Conservation (phyloP, 2,329 filamentous ascomycete genomes). For the Coccinonectria pachysandricola region DNA sequence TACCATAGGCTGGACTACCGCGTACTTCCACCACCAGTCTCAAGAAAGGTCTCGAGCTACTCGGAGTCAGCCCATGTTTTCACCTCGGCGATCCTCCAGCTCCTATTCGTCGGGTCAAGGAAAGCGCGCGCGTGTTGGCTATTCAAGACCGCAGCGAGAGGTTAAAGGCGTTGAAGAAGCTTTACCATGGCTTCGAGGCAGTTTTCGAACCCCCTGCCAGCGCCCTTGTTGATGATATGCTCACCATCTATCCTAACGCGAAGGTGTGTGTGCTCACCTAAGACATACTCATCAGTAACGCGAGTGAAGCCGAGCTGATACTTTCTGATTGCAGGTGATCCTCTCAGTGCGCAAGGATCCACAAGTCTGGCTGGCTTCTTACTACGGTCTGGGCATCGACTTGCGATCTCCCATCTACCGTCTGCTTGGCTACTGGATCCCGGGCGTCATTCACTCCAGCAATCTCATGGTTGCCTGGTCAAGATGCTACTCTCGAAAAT, state of each 20-base stretch:
- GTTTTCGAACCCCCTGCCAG: constrained; percentile 13
- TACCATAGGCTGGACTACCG: constrained; percentile 7
- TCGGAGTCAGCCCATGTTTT: constrained; percentile 9
- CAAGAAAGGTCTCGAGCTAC: constrained; percentile 11
- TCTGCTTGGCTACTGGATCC: constrained; percentile 9
- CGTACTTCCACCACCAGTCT: constrained; percentile 12
- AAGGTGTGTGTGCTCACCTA: constrained; percentile 3
- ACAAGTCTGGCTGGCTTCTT: constrained; percentile 11
- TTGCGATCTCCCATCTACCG: constrained; percentile 9
- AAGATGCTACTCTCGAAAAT: constrained; percentile 8
- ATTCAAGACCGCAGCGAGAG: constrained; percentile 9
- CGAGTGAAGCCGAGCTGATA: no score
- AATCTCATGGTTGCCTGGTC: constrained; percentile 10
- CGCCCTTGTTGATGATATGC: constrained; percentile 10
- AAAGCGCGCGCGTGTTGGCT: constrained; percentile 8
- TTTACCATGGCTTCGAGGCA: constrained; percentile 10
- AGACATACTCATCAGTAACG: no score
- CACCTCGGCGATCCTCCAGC: constrained; percentile 12
- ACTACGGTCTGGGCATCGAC: constrained; percentile 11
- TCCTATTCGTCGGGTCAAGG: constrained; percentile 7
- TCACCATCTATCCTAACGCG: constrained; percentile 8
- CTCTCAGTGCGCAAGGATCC: constrained; percentile 10
- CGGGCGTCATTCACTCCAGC: constrained; percentile 11
- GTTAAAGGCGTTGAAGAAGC: constrained; percentile 7
- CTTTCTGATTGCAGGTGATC: constrained; percentile 3